These are phyloP conservation scores for Heterobasidion annosum DNA, from an alignment of 1,284 basidiomycete genomes.

Conservation along the genomic window DNA sequence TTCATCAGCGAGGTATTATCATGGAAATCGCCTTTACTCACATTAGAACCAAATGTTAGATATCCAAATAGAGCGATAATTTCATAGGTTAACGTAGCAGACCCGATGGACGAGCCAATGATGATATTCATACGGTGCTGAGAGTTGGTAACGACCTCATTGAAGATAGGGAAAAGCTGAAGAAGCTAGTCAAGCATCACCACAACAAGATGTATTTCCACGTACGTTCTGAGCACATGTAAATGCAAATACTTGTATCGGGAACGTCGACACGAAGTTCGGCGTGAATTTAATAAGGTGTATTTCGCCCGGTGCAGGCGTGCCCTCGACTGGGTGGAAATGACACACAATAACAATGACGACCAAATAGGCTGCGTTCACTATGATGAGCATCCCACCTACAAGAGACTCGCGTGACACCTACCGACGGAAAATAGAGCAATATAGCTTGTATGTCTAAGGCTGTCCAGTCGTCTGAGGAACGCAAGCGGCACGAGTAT, in stretches of 20 bases:
- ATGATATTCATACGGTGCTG: conserved; percentile 84
- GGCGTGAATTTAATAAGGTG: conserved; percentile 67
- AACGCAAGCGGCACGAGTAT: conserved; percentile 85
- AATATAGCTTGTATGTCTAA: conserved; percentile 79
- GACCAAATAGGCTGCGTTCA: conserved; percentile 56
- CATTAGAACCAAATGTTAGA: conserved; percentile 88
- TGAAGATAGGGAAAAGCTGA: conserved; percentile 86
- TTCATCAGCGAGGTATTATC: neutral
- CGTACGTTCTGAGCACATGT: conserved; percentile 88
- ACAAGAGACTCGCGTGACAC: conserved; percentile 17
- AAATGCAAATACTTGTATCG: conserved; percentile 93
- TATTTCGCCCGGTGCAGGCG: conserved; percentile 53
- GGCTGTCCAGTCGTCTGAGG: conserved; percentile 74
- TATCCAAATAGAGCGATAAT: conserved; percentile 86
- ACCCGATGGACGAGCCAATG: conserved; percentile 80
- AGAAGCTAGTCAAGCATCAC: neutral
- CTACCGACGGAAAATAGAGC: conserved; percentile 80
- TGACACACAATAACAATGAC: conserved; percentile 69
- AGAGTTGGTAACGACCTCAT: conserved; percentile 80
- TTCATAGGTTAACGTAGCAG: conserved; percentile 74
- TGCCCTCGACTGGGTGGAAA: conserved; percentile 59
- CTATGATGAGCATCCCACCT: neutral
- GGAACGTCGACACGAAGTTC: conserved; percentile 79
- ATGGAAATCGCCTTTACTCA: conserved; percentile 13
- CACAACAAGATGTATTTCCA: conserved; percentile 4